Conservation (phyloP, 495 filamentous ascomycete species). For the Trichocladium uniseriatum region DNA sequence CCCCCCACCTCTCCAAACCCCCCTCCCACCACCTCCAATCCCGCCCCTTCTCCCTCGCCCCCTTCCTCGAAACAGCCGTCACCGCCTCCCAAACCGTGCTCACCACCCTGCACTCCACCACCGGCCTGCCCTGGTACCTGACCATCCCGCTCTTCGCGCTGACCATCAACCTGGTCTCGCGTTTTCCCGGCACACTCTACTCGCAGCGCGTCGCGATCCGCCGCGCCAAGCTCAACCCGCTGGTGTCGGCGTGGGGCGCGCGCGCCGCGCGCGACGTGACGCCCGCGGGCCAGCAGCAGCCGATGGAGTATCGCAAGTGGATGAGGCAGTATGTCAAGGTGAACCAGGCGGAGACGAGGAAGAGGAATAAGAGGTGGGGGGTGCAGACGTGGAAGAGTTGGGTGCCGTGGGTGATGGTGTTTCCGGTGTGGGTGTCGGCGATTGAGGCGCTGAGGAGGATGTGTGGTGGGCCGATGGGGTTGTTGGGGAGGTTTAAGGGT, state of each 20-base stretch:
- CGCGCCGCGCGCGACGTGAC: conserved; percentile 3
- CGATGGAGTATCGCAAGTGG: not conserved
- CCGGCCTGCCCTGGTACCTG: conserved; percentile 58
- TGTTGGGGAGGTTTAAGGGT: conserved; percentile 37
- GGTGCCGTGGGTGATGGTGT: conserved; percentile 33
- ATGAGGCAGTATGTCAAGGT: not conserved
- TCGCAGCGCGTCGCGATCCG: conserved; percentile 33
- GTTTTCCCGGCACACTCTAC: conserved; percentile 52
- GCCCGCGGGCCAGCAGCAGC: not conserved
- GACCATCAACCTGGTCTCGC: conserved; percentile 47
- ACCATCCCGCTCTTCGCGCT: conserved; percentile 64
- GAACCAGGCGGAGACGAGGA: not conserved
- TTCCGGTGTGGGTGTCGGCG: conserved; percentile 60
- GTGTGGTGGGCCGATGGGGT: conserved; percentile 46
- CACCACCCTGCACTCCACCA: conserved; percentile 49
- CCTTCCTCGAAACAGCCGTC: conserved; percentile 37
- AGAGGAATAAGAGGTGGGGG: conserved; percentile 26
- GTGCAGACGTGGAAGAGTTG: conserved; percentile 45
- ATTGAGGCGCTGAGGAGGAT: conserved; percentile 61
- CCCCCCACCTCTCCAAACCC: not conserved
- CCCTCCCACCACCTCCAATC: not conserved
- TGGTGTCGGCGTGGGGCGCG: conserved; percentile 43
- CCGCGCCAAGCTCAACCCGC: conserved; percentile 38
- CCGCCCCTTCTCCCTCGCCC: conserved; percentile 2
- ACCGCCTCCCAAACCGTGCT: conserved; percentile 47